Percentiles rank a stretch among this genome's conserved stretches.
These are phyloP conservation scores for Periconia sp. DNA, from an alignment of 2,329 filamentous ascomycete genomes.

Conservation along the genomic window DNA sequence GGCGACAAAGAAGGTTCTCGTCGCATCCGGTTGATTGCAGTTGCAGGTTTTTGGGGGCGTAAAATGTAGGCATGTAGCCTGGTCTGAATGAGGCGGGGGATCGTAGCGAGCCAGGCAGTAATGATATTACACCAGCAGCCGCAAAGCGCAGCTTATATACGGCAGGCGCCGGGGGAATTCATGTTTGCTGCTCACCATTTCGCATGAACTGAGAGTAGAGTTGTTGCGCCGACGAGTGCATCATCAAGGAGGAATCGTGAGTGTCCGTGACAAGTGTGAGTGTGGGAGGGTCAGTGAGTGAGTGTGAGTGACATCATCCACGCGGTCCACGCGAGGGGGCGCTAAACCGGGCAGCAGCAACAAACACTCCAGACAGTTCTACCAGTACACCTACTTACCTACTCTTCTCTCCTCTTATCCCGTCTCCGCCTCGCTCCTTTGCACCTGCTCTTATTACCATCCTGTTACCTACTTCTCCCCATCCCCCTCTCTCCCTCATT, in stretches of 20 bases:
- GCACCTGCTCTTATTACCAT: neutral
- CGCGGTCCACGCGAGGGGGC: neutral
- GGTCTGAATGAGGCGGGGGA: too few relatives aligned
- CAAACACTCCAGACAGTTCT: too few relatives aligned
- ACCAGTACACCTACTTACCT: too few relatives aligned
- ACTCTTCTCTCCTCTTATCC: too few relatives aligned
- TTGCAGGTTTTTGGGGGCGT: neutral
- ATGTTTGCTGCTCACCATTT: neutral
- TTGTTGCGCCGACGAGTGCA: neutral
- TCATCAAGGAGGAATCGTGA: too few relatives aligned
- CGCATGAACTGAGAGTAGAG: neutral
- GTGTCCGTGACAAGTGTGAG: too few relatives aligned
- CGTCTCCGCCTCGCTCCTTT: neutral
- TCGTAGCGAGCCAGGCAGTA: neutral
- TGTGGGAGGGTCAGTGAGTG: too few relatives aligned
- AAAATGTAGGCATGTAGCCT: too few relatives aligned
- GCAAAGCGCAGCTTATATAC: too few relatives aligned
- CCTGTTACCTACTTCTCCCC: neutral
- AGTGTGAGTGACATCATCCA: neutral
- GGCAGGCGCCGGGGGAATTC: too few relatives aligned
- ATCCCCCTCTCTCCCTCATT: neutral
- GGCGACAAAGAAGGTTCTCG: neutral
- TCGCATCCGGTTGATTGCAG: neutral
- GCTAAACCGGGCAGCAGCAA: neutral
- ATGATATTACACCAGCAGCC: neutral